Base-by-base conservation (phyloP, 2,329 filamentous ascomycete species). In the Phialocephala subalpina region DNA sequence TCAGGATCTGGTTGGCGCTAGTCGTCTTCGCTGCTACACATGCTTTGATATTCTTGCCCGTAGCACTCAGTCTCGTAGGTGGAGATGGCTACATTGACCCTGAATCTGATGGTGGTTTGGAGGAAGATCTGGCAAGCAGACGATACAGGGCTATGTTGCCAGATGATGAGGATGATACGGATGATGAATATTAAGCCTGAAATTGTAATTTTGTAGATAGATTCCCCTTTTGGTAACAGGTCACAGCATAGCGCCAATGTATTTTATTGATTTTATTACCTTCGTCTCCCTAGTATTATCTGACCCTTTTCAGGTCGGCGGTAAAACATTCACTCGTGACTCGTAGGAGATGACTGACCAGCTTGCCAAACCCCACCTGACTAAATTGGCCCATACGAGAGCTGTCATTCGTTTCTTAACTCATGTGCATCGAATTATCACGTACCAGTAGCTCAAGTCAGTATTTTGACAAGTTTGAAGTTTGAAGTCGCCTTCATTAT, bases 1-100 rank as follows among this genome's bases (percentile, higher is more conserved):
- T 99, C 85, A 87, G 96, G 52, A 92, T 99, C 52, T 99, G 96
- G 96, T 82, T 97, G 20, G 91, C 94, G 7, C 86, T 99, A 62
- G 94, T 99, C 12, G 78, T 97, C 11, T 95, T 97, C 78, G 97
- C 94, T 2, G 93, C 93, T 8, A 85, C 90, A 11, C 96, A 99
- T 78, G 93, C 96, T 0, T 83, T 99, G 57, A 86, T 99, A 8
- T 97, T 98, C 78, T 82, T 99, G 73, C 96, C 96, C 0, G 96
- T 98, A 0, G 91, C 92, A 1, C 83, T 99, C 70, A 97, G 92
- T 75, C 83, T 97, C 58, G 85, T 92, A 59, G 96, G 96, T 20
- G 96, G 96, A 1, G 87, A 90, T 71, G 94, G 95, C 2, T 98
- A 97, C 75, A 85, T 94, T 42, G 94, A 98, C 74, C 90, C 92